Percentiles rank a stretch among this genome's conserved stretches.
Evolutionary conservation across 371 early-diverging fungal species (phyloP).

Genomic region (Rhizomucor pusillus): DNA sequence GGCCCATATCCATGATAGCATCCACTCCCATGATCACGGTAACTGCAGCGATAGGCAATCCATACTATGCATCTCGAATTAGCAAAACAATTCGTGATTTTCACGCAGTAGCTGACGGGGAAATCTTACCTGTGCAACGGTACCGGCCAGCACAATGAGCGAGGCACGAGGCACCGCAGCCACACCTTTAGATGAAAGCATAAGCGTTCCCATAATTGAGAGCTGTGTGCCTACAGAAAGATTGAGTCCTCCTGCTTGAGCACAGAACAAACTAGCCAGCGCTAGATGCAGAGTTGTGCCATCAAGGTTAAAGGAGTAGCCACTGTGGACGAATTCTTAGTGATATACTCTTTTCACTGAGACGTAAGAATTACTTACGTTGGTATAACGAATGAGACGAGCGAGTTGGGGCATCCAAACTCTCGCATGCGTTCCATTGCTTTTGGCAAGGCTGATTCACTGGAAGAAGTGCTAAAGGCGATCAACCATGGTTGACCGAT

Average conservation of each 20-base stretch:
- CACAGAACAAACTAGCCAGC: conserved; percentile 57
- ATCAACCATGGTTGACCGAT: conserved; percentile 69
- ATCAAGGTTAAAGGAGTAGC: conserved; percentile 84
- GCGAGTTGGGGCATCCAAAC: conserved; percentile 71
- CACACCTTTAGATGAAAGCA: conserved; percentile 79
- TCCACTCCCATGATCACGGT: conserved; percentile 54
- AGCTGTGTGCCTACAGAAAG: conserved; percentile 65
- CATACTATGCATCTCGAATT: conserved; percentile 7
- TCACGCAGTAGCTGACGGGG: background rate
- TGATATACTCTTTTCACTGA: background rate
- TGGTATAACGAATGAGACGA: conserved; percentile 76
- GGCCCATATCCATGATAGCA: conserved; percentile 79
- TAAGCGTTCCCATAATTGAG: conserved; percentile 69
- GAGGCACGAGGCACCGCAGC: conserved; percentile 82
- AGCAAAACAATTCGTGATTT: background rate
- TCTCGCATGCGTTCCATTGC: conserved; percentile 74
- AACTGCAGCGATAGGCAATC: conserved; percentile 16
- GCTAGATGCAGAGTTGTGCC: conserved; percentile 79
- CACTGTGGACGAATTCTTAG: conserved; percentile 30
- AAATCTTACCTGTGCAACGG: conserved; percentile 28
- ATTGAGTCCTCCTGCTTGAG: conserved; percentile 63
- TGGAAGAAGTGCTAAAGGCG: conserved; percentile 85
- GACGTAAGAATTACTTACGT: conserved; percentile 13
- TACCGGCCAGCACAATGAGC: conserved; percentile 59
- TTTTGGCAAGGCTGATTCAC: conserved; percentile 76